These are phyloP conservation scores for Aspergillus haitiensis DNA, from an alignment of 495 filamentous ascomycete species.

Conservation along the genomic window DNA sequence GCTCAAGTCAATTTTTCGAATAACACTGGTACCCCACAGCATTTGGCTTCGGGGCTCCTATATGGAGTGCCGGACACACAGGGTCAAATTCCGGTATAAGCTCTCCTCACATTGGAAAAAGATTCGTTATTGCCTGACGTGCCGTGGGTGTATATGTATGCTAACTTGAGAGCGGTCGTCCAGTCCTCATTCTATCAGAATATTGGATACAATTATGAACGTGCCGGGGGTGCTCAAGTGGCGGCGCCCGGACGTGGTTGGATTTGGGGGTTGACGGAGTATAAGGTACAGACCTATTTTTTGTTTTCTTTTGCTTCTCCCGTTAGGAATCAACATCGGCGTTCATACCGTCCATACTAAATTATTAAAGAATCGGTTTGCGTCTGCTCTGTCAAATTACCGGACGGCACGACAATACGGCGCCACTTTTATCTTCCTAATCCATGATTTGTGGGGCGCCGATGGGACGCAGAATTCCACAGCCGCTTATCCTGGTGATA, in stretches of 20 bases:
- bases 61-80: not conserved
- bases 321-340: not conserved
- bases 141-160: not conserved
- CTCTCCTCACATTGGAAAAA: no score
- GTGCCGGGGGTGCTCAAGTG: not conserved
- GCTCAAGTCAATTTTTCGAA: not conserved
- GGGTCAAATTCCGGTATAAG: not conserved
- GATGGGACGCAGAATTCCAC: not conserved
- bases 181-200: not conserved
- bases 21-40: not conserved
- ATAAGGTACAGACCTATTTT: not conserved
- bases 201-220: constrained; percentile 2
- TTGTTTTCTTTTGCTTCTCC: no score
- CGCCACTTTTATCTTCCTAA: not conserved
- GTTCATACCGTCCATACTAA: not conserved
- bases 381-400: not conserved
- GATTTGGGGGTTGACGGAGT: not conserved
- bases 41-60: not conserved
- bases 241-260: not conserved
- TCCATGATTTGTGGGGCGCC: not conserved
- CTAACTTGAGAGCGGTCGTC: not conserved
- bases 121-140: not conserved
- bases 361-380: not conserved
- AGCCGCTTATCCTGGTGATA: constrained; percentile 1
- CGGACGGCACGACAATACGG: not conserved